These are phyloP conservation scores for Trifolium fragiferum DNA, from an alignment of 306 rosid species.

Conservation along the genomic window DNA sequence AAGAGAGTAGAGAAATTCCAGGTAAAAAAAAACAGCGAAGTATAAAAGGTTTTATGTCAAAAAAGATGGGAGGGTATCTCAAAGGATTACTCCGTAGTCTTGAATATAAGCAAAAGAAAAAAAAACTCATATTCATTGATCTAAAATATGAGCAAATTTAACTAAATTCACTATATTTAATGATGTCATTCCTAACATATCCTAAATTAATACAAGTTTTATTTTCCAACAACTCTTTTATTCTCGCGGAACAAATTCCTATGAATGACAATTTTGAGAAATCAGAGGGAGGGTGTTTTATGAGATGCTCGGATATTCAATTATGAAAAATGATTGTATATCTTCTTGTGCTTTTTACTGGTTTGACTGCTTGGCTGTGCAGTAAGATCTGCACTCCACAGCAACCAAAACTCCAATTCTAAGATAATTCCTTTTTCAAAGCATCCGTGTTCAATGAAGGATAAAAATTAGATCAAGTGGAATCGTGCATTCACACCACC, in stretches of 20 bases:
- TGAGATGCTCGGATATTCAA: neutral
- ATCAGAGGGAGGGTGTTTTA: neutral
- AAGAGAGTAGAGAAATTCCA: neutral
- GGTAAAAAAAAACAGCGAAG: neutral
- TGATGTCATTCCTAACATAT: neutral
- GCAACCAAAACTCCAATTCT: neutral
- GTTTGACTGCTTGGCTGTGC: neutral
- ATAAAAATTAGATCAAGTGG: neutral
- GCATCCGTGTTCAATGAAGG: neutral
- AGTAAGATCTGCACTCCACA: neutral
- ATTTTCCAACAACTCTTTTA: neutral
- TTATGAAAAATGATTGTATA: neutral
- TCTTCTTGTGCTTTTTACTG: neutral
- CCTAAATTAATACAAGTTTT: neutral
- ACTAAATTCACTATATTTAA: neutral
- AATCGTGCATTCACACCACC: neutral
- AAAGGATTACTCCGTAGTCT: neutral
- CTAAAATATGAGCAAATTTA: neutral
- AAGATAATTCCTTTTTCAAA: neutral
- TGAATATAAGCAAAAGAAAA: neutral
- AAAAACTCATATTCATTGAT: neutral
- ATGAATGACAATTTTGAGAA: neutral
- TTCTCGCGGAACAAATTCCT: neutral
- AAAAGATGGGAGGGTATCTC: neutral
- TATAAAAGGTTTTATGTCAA: constrained; percentile 9